Base-by-base conservation (phyloP, 169 alveolate species). In the Eimeria praecox region DNA sequence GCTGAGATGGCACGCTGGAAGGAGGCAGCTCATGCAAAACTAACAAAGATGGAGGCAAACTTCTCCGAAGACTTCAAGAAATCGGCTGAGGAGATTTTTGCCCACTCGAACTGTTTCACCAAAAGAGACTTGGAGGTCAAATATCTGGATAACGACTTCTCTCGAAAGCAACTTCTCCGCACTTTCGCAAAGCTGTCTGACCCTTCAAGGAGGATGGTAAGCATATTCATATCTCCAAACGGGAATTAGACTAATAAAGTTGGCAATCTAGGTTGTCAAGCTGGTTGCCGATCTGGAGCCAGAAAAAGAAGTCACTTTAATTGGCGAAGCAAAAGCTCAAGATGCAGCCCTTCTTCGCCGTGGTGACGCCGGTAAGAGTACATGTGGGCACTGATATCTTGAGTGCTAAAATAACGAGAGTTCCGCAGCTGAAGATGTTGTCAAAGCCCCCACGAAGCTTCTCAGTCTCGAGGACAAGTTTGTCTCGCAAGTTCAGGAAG, bases 1-100 rank as follows among this genome's bases (percentile, higher is more conserved):
- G 92, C 54, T 44, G 97, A 95, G 33, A 69, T 95, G 64, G 69
- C 54, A 14, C 96, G 85, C 69, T 95, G 95, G 95, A 95, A 95
- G 73, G 95, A 95, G 66, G 49, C 96, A 24, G 66, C 95, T 33
- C 90, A 75, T 46, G 96, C 95, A 24, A 75, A 88, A 64, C 88
- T 95, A 33, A 52, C 62, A 42, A 95, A 88, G 56, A 62, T 85
- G 62, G 92, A 52, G 66, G 89, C 83, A 16, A 90, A 87, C 46
- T 95, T 95, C 75, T 40, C 52, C 59, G 96, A 95, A 30, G 95
- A 90, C 62, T 95, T 90, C 78, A 83, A 69, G 59, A 30, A 87
- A 66, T 95, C 95, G 14, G 92, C 95, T 89, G 83, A 66, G 35
- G 94, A 88, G 86, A 95, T 95, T 14, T 66, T 85, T 14, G 33